phyloP scores from a whole-genome alignment of 208 protist species.

The Trypanosoma caninum region DNA sequence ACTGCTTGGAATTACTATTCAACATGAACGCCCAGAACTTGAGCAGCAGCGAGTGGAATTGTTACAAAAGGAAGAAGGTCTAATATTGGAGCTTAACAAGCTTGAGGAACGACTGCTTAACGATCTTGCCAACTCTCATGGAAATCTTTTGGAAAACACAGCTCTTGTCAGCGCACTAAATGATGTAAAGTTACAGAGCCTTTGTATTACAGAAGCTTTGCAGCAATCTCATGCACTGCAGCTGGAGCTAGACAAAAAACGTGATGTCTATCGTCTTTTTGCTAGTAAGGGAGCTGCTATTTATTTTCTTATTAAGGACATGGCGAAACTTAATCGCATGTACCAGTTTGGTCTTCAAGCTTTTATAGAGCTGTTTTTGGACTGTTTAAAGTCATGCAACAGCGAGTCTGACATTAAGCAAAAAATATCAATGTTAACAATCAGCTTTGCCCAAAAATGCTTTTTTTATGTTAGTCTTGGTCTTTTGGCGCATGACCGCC shows the following conservation, averaged over 20 bases:
- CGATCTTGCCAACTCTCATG: constrained; percentile 90
- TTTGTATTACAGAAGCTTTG: constrained; percentile 83
- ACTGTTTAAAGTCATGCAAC: constrained; percentile 52
- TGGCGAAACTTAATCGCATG: constrained; percentile 94
- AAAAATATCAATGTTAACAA: constrained; percentile 59
- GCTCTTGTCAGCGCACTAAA: constrained; percentile 91
- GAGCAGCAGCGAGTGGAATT: constrained; percentile 93
- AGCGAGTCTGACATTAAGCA: constrained; percentile 27
- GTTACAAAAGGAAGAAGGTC: constrained; percentile 93
- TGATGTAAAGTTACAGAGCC: constrained; percentile 92
- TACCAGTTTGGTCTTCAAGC: constrained; percentile 94
- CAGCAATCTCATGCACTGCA: constrained; percentile 83
- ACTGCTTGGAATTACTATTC: constrained; percentile 93
- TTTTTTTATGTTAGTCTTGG: constrained; percentile 69
- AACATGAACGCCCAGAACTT: constrained; percentile 95
- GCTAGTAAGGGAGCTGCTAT: constrained; percentile 80
- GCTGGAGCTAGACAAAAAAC: constrained; percentile 91
- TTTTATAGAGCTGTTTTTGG: constrained; percentile 87
- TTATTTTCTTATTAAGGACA: constrained; percentile 93
- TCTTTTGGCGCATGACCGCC: constrained; percentile 90
- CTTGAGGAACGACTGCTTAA: constrained; percentile 92
- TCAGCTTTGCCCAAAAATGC: constrained; percentile 58
- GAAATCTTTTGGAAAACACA: constrained; percentile 95
- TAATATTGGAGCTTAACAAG: constrained; percentile 93
- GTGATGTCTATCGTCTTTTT: constrained; percentile 93